Percentiles rank a stretch among this genome's conserved stretches.
Evolutionary conservation across 2,329 filamentous ascomycete species (phyloP).

Genomic region (Graphilbum ipis-grandicollis): DNA sequence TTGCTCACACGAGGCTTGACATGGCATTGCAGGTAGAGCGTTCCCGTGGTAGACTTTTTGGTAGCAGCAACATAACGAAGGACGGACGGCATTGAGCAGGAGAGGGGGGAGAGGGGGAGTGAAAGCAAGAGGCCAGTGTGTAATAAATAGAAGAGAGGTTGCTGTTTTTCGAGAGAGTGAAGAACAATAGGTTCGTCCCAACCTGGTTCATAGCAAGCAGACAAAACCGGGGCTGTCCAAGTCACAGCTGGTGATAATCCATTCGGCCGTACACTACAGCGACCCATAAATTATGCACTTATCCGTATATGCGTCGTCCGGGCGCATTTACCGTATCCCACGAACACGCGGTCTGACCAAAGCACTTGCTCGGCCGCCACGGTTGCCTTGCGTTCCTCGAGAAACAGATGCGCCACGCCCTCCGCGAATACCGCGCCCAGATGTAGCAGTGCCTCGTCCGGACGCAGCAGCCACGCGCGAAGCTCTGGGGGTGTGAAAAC

Average conservation of each 20-base stretch:
- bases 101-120: background rate
- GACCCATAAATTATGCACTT: no score
- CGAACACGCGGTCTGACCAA: slow-evolving; percentile 28
- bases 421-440: slow-evolving; percentile 16
- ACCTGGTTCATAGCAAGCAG: no score
- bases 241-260: no score
- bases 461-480: slow-evolving; percentile 29
- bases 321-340: slow-evolving; percentile 21
- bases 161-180: no score
- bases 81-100: slow-evolving; percentile 5
- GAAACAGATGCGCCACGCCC: slow-evolving; percentile 15
- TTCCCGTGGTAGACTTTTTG: slow-evolving; percentile 25
- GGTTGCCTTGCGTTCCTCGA: slow-evolving; percentile 15
- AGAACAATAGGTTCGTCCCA: no score
- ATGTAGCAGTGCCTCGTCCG: slow-evolving; percentile 16
- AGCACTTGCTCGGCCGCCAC: slow-evolving; percentile 23
- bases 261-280: no score
- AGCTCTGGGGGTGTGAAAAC: slow-evolving; percentile 26
- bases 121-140: background rate
- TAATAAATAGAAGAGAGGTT: no score
- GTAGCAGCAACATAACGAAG: slow-evolving; percentile 30
- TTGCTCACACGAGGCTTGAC: slow-evolving; percentile 50
- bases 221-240: no score
- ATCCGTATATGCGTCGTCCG: no score
- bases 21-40: slow-evolving; percentile 44